Conservation (phyloP, 2,329 filamentous ascomycete genomes). For the Fusarium tupiense region DNA sequence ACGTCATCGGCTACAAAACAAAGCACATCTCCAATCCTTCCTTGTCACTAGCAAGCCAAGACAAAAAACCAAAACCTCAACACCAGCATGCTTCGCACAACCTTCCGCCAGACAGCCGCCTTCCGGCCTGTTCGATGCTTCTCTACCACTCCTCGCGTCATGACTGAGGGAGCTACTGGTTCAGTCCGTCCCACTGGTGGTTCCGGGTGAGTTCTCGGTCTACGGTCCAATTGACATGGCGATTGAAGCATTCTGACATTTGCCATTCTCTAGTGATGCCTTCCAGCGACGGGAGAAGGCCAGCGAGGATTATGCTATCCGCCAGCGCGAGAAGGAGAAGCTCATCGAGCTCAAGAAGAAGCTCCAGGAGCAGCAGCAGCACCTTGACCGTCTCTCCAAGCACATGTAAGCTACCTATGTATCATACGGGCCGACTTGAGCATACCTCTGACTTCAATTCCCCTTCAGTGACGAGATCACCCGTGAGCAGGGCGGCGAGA, state of each 20-base stretch:
- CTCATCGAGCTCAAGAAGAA: constrained; percentile 78
- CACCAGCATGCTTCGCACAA: constrained; percentile 72
- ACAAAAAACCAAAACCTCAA: constrained; percentile 12
- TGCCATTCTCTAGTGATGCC: constrained; percentile 71
- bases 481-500: constrained; percentile 75
- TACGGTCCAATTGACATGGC: constrained; percentile 13
- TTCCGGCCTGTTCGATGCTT: constrained; percentile 69
- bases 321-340: constrained; percentile 91
- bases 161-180: constrained; percentile 77
- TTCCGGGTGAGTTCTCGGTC: constrained; percentile 57
- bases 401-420: constrained; percentile 74
- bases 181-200: constrained; percentile 64
- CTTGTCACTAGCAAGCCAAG: constrained; percentile 16
- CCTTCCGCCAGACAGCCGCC: constrained; percentile 64
- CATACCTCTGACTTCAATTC: constrained; percentile 18
- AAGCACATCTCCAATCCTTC: constrained; percentile 21
- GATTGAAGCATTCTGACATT: constrained; percentile 4
- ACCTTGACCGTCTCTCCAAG: constrained; percentile 84
- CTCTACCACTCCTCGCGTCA: constrained; percentile 69
- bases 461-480: constrained; percentile 76
- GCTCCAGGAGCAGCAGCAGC: constrained; percentile 80
- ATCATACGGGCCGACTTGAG: neutral
- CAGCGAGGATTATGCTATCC: constrained; percentile 85
- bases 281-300: constrained; percentile 94
- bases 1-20: constrained; percentile 43